Conservation (phyloP, 768 basidiomycete genomes). For the Clathrus columnatus region DNA sequence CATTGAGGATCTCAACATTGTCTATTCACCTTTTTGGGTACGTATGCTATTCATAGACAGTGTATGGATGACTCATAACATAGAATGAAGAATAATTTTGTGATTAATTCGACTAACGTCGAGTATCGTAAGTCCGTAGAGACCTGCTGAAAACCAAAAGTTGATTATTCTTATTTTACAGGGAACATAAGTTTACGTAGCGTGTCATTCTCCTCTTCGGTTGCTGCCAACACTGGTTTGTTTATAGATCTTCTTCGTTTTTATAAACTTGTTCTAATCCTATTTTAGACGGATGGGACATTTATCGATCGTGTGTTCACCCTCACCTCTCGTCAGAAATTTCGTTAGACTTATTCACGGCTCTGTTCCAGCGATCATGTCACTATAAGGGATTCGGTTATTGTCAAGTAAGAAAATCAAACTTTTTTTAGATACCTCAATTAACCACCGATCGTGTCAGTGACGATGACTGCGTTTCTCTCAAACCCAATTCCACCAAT, state of each 20-base stretch:
- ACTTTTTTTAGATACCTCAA: neutral
- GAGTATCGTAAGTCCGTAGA: neutral
- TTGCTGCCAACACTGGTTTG: conserved; percentile 36
- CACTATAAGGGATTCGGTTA: conserved; percentile 9
- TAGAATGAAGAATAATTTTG: conserved; percentile 30
- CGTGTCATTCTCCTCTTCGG: conserved; percentile 34
- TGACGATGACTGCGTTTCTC: conserved; percentile 48
- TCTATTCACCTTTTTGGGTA: conserved; percentile 36
- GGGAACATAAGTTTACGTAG: conserved; percentile 40
- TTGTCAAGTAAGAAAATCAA: conserved; percentile 9
- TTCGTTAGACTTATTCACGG: neutral
- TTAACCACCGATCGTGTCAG: neutral
- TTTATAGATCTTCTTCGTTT: neutral
- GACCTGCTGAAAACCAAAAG: neutral
- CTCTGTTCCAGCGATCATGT: conserved; percentile 8
- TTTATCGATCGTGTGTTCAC: conserved; percentile 35
- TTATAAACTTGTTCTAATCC: neutral
- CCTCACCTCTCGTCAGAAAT: neutral
- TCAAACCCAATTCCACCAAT: conserved; percentile 48
- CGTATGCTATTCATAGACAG: conserved; percentile 1
- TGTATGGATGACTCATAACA: neutral
- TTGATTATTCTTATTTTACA: neutral
- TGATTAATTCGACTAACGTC: conserved; percentile 25
- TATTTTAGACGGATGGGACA: conserved; percentile 49
- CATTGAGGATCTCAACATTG: conserved; percentile 32